Conservation (phyloP, 192 early-diverging fungal genomes). For the Linnemannia hyalina region DNA sequence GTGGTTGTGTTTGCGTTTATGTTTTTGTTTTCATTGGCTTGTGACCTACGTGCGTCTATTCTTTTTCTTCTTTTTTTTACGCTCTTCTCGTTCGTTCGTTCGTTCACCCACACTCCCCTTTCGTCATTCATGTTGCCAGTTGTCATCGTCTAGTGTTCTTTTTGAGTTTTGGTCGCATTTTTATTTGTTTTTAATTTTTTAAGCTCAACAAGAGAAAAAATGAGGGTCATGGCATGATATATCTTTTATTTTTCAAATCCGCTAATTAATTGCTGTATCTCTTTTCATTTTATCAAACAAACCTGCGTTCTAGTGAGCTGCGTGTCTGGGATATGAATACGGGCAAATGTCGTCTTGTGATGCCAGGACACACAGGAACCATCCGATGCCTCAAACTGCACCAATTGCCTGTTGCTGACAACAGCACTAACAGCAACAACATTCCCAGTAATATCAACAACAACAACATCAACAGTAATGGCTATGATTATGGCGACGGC, state of each 20-base stretch:
- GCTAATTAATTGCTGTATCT: neutral
- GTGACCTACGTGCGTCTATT: neutral
- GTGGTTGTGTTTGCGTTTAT: neutral
- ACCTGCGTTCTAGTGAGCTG: constrained; percentile 69
- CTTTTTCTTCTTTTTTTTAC: neutral
- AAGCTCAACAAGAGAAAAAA: neutral
- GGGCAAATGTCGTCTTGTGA: constrained; percentile 87
- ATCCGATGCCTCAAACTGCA: constrained; percentile 93
- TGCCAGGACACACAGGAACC: constrained; percentile 96
- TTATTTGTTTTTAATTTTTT: constrained; percentile 18
- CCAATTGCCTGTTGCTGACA: constrained; percentile 2
- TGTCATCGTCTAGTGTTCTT: constrained; percentile 9
- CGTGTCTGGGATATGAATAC: constrained; percentile 96
- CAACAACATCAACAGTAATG: constrained; percentile 10
- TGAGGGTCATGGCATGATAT: neutral
- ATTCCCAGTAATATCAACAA: neutral
- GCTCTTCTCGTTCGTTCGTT: neutral
- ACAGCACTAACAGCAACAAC: neutral
- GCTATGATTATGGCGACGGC: neutral
- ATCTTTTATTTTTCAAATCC: constrained; percentile 2
- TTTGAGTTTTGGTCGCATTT: neutral
- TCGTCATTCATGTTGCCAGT: constrained; percentile 12
- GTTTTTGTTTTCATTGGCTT: constrained; percentile 3
- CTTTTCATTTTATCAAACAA: neutral
- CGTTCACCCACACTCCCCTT: neutral